Evolutionary conservation across 257 asterid genomes (phyloP), one percentile per base, ranked within the genome.

Genomic region (Voacanga thouarsii): DNA sequence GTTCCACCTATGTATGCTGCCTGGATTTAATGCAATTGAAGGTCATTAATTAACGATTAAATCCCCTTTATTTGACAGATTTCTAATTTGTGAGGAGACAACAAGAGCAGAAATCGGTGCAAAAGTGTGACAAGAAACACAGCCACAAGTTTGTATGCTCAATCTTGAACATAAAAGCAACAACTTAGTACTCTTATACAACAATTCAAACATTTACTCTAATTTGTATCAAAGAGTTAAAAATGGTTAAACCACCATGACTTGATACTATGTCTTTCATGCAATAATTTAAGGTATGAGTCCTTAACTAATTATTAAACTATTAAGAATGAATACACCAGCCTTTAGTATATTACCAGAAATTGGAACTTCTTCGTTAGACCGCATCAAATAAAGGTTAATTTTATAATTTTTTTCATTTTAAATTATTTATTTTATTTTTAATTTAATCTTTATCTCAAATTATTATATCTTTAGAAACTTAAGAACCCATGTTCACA

Each of bases 1-100:
- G 43, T n/a, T 47, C 37, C 28, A 28, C n/a, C 60, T 47, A 51
- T 26, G 61, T 21, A 18, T 3, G 23, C 16, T 53, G 3, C 19
- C 61, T 19, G 26, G 61, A 55, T 55, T 55, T 18, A 55, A 55
- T 55, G 24, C 26, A 55, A 12, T 28, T 71, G 60, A 37, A 59
- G 5, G 71, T 59, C 78, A n/a, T 75, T 75, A 59, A 75, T 75
- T 75, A 56, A 59, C 70, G 11, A 4, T 64, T 28, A 60, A n/a
- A 21, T 5, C 37, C 55, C 1, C 74, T 0, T 8, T 44, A 5
- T 44, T 2, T 8, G 8, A 49, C 11, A 24, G 60, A 28, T 71
- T 24, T 64, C 14, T 1, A 14, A 16, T 33, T 33, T 28, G 0
- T 7, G 76, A 51, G 51, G 49, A 50, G 76, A 72, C 64, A 72